Conservation (phyloP, 176 grass and related monocot genomes). For the Zea luxurians region DNA sequence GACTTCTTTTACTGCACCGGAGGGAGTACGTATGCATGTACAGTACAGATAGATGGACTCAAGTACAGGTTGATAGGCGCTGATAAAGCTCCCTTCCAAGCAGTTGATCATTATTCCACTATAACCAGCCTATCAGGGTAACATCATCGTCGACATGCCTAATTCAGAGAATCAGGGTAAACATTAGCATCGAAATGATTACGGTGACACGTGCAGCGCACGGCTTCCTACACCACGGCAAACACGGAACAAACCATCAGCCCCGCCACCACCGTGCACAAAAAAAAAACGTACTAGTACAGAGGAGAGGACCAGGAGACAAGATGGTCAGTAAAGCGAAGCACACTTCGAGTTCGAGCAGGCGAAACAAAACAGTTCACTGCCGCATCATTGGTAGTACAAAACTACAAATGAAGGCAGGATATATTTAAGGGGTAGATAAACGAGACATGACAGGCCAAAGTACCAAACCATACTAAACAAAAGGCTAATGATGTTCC, state of each 20-base stretch:
- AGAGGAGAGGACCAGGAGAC: not conserved
- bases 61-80: no score
- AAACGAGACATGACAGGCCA: conserved; percentile 25
- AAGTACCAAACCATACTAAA: conserved; percentile 41
- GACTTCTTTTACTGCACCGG: no score
- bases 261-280: not conserved
- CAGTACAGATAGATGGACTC: no score
- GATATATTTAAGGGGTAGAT: conserved; percentile 30
- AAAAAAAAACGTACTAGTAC: not conserved
- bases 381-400: not conserved
- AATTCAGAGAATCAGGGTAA: no score
- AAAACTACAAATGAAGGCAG: not conserved
- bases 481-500: conserved; percentile 38
- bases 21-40: no score
- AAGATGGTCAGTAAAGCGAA: not conserved
- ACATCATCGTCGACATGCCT: no score
- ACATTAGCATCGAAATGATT: not conserved
- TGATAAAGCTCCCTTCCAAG: no score
- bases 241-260: not conserved
- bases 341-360: not conserved
- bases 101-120: no score
- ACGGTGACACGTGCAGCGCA: not conserved
- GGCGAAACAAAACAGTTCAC: conserved; percentile 38
- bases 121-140: no score
- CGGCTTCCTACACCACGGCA: not conserved